Percentiles rank a stretch among this genome's conserved stretches.
These are phyloP conservation scores for Salix suchowensis DNA, from an alignment of 345 rosid genomes.

Conservation along the genomic window DNA sequence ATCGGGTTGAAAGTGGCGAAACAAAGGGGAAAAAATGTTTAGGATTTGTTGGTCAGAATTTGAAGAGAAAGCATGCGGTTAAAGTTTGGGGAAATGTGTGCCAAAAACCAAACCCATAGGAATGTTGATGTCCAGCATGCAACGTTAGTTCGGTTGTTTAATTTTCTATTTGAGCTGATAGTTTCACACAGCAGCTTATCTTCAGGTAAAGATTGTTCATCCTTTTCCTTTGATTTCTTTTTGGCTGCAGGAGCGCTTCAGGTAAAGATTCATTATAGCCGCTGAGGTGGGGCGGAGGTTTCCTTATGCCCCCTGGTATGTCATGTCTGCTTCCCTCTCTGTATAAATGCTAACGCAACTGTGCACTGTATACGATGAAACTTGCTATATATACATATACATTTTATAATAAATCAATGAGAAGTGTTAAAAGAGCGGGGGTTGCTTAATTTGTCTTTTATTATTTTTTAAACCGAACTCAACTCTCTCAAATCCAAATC, in stretches of 20 bases:
- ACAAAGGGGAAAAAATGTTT: background rate
- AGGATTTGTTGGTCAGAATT: background rate
- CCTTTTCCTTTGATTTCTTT: slow-evolving; percentile 7
- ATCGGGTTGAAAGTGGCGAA: background rate
- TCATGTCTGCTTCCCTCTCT: background rate
- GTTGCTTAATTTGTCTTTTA: background rate
- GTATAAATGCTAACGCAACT: background rate
- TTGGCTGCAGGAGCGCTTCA: slow-evolving; percentile 34
- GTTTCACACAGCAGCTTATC: background rate
- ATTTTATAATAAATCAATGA: background rate
- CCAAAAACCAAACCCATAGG: background rate
- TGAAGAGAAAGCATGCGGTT: background rate
- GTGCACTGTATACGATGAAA: background rate
- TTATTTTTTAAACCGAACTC: background rate
- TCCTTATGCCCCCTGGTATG: slow-evolving; percentile 14
- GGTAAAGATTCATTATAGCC: slow-evolving; percentile 2
- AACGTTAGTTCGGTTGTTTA: background rate
- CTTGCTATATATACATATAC: background rate
- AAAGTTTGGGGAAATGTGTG: background rate
- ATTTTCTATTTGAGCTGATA: background rate
- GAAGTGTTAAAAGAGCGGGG: background rate
- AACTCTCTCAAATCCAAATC: background rate
- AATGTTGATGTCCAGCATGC: background rate
- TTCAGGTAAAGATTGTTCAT: background rate
- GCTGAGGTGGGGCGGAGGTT: slow-evolving; percentile 6